Evolutionary conservation across 2,329 filamentous ascomycete species (phyloP), one percentile per base, ranked within the genome.

Genomic region (Juglanconis sp.): DNA sequence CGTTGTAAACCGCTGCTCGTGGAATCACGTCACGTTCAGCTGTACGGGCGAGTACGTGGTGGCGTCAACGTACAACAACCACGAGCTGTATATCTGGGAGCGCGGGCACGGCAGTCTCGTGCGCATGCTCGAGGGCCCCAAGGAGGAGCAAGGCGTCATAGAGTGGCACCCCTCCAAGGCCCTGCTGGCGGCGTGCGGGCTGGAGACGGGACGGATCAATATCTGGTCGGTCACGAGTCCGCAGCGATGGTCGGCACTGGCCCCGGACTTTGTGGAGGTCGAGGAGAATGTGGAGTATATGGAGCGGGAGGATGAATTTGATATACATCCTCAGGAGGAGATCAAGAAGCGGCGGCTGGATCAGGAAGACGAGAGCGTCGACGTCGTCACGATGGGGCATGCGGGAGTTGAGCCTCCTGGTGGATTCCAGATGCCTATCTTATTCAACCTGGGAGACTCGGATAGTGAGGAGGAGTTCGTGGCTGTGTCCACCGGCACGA

Each of bases 1-100:
- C 71, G 89, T 98, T 4, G 95, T 99, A 54, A 98, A 99, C 71
- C 87, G 90, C 49, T 78, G 98, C 11, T 92, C 90, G 6, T 99
- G 95, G 95, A 99, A 98, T 70, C 92, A 97, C 70, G 93, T 96
- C 61, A 92, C 93, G 0, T 98, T 99, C 73, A 96, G 92, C 69
- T 89, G 91, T 1, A 95, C 91, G 0, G 93, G 92, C 56, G 95
- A 99, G 74, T 98, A 98, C 71, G 92, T 99, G 46, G 92, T 92
- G 31, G 95, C 96, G 0, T 96, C 92, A 32, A 98, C 95, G 2
- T 96, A 92, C 74, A 98, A 98, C 81, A 99, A 99, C 70, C 93
- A 97, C 68, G 94, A 99, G 74, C 90, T 99, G 65, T 98, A 98
- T 75, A 93, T 98, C 34, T 98, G 94, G 95, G 95, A 99, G 76